Conservation (phyloP, 805 yeast species). For the Lachancea fermentati region DNA sequence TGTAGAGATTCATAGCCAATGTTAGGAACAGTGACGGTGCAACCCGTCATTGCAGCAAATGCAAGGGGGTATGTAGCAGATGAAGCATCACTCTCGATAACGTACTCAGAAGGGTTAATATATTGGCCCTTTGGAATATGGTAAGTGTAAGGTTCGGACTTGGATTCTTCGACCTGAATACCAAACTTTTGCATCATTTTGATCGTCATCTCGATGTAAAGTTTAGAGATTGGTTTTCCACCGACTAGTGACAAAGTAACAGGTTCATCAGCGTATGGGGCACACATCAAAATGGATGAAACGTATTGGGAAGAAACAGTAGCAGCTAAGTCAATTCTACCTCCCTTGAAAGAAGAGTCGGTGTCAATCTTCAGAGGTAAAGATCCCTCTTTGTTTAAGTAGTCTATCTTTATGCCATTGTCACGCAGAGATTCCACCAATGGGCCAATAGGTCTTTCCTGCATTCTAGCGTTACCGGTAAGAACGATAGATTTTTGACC, state of each 20-base stretch:
- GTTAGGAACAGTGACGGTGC: slow-evolving; percentile 88
- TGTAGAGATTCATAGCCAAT: slow-evolving; percentile 89
- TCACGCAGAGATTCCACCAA: slow-evolving; percentile 81
- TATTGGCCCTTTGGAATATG: slow-evolving; percentile 83
- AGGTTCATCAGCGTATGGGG: slow-evolving; percentile 88
- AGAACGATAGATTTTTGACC: slow-evolving; percentile 47
- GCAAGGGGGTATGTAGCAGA: slow-evolving; percentile 98
- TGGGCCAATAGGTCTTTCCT: slow-evolving; percentile 95
- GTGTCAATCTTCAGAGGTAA: slow-evolving; percentile 73
- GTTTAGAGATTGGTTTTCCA: slow-evolving; percentile 93
- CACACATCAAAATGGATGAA: slow-evolving; percentile 93
- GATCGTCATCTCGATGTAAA: slow-evolving; percentile 96
- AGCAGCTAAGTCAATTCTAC: slow-evolving; percentile 88
- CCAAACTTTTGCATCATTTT: slow-evolving; percentile 93
- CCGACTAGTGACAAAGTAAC: slow-evolving; percentile 87
- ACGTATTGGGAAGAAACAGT: slow-evolving; percentile 97
- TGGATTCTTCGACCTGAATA: slow-evolving; percentile 61
- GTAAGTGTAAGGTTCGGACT: slow-evolving; percentile 75
- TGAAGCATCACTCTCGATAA: slow-evolving; percentile 94
- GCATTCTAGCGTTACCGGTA: slow-evolving; percentile 96
- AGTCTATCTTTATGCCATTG: slow-evolving; percentile 74
- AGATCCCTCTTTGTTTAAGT: slow-evolving; percentile 71
- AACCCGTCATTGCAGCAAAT: slow-evolving; percentile 93
- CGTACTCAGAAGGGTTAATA: slow-evolving; percentile 75
- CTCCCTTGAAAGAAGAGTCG: slow-evolving; percentile 75